Evolutionary conservation across 164 flowering plant species (phyloP).

Genomic region (Echeveria elegans): DNA sequence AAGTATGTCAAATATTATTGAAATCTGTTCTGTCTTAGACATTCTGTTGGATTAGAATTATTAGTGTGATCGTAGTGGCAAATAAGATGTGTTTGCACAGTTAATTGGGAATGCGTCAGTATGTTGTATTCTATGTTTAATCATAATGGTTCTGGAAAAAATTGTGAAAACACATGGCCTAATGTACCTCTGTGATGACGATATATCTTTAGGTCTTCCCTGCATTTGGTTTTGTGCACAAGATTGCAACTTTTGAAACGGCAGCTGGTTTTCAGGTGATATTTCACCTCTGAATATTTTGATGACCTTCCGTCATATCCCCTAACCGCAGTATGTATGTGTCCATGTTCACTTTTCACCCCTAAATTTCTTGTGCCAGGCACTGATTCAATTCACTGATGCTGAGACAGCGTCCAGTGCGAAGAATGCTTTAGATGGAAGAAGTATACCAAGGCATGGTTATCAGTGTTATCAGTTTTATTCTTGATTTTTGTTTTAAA

Average conservation of each 20-base stretch:
- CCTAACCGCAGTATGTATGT: background rate
- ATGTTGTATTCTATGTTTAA: background rate
- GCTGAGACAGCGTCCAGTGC: constrained; percentile 79
- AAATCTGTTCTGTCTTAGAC: background rate
- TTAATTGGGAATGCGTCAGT: background rate
- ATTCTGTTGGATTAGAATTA: background rate
- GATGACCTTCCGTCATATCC: background rate
- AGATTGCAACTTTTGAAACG: constrained; percentile 96
- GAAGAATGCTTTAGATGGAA: constrained; percentile 77
- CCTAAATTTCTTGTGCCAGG: constrained; percentile 30
- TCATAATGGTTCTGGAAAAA: background rate
- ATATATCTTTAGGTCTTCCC: constrained; percentile 60
- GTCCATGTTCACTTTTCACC: no score
- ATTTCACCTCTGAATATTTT: background rate
- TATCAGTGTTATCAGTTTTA: background rate
- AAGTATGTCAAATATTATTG: background rate
- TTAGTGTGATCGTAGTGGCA: background rate
- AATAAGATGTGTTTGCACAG: background rate
- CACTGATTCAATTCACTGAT: constrained; percentile 86
- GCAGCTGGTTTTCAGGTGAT: constrained; percentile 93
- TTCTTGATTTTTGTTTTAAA: background rate
- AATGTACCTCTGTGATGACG: background rate
- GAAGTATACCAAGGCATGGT: constrained; percentile 88
- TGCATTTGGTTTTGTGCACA: constrained; percentile 95
- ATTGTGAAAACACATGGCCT: constrained; percentile 20